A percentile compares a stretch with the other conserved stretches of the same genome.
Conservation (phyloP, 768 basidiomycete genomes). For the Chalciporus sphaerocephalus region DNA sequence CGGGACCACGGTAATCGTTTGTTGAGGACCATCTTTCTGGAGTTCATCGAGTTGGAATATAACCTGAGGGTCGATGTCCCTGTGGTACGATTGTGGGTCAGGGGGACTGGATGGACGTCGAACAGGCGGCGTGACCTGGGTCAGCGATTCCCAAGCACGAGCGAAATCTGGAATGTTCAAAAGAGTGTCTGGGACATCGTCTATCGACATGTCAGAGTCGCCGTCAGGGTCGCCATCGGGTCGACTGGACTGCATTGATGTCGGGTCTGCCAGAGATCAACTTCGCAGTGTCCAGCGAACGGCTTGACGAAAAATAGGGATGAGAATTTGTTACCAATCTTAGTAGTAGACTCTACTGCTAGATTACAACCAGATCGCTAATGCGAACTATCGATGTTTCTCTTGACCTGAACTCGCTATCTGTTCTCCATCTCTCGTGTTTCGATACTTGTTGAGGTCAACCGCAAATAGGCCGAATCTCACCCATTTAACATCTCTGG, state of each 20-base stretch:
- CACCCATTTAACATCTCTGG: no score
- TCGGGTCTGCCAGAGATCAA: no score
- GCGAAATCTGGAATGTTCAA: constrained; percentile 12
- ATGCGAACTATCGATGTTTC: no score
- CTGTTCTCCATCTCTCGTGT: no score
- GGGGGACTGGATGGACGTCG: constrained; percentile 25
- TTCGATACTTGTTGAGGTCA: no score
- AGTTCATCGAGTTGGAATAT: constrained; percentile 28
- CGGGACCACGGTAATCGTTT: constrained; percentile 23
- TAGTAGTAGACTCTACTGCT: no score
- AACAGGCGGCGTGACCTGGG: constrained; percentile 15
- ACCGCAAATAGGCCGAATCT: no score
- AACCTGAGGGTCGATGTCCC: constrained; percentile 13
- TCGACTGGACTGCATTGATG: constrained; percentile 10
- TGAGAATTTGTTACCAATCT: no score
- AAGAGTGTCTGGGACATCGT: background rate
- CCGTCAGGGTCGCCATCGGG: background rate
- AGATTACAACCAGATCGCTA: no score
- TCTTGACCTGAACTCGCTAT: no score
- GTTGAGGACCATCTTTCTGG: constrained; percentile 3
- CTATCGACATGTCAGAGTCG: background rate
- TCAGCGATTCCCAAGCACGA: constrained; percentile 17
- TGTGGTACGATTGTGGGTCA: constrained; percentile 16
- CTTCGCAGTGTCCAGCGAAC: background rate
- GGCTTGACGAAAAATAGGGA: constrained; percentile 1